phyloP scores from a whole-genome alignment of 176 grass and related monocot genomes.

The Eleusine coracana region DNA sequence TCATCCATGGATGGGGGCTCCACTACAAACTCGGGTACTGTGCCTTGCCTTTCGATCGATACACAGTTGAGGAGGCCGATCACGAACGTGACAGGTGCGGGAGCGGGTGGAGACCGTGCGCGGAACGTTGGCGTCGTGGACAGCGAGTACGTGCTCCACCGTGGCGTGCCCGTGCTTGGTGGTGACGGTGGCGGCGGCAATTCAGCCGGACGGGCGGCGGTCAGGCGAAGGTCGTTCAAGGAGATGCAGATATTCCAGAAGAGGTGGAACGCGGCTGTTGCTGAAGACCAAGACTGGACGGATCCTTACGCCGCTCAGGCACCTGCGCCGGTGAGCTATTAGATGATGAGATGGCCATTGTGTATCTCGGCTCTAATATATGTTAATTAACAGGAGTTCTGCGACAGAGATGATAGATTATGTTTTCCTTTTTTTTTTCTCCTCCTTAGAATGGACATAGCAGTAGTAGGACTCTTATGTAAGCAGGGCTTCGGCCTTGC shows the following conservation, averaged over 20 bases:
- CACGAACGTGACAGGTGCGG: too few relatives aligned
- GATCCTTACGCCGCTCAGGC: constrained; percentile 50
- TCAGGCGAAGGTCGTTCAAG: constrained; percentile 64
- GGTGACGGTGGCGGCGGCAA: constrained; percentile 42
- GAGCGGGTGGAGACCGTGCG: constrained; percentile 55
- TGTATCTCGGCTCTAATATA: too few relatives aligned
- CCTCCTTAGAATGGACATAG: too few relatives aligned
- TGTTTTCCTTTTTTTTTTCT: too few relatives aligned
- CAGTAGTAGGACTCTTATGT: too few relatives aligned
- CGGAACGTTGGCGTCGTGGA: constrained; percentile 77
- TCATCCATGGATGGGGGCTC: constrained; percentile 87
- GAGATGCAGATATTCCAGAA: constrained; percentile 68
- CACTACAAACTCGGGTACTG: constrained; percentile 93
- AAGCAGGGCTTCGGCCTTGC: too few relatives aligned
- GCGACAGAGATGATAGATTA: too few relatives aligned
- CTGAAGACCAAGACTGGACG: constrained; percentile 67
- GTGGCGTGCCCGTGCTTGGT: constrained; percentile 71
- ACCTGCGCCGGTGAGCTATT: too few relatives aligned
- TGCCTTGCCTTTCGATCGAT: constrained; percentile 1
- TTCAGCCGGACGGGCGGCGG: neutral
- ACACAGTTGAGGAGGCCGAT: too few relatives aligned
- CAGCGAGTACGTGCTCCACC: constrained; percentile 77
- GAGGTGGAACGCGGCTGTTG: constrained; percentile 69
- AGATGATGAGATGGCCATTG: too few relatives aligned
- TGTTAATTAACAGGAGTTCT: too few relatives aligned